These are phyloP conservation scores for Bonia amplexicaulis DNA, from an alignment of 176 grass and related monocot species.

Conservation along the genomic window DNA sequence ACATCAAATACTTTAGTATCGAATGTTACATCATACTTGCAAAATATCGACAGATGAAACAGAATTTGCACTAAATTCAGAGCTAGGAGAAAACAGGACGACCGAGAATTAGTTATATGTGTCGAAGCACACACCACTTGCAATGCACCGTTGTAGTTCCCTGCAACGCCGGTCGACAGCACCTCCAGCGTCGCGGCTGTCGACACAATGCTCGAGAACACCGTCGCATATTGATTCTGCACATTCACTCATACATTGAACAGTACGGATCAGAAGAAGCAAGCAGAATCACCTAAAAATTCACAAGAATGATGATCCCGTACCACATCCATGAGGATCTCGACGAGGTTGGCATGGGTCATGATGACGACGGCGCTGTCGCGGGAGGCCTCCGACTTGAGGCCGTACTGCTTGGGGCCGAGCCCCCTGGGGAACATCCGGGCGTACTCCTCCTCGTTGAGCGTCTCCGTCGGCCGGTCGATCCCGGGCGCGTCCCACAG, in stretches of 20 bases:
- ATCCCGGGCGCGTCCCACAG: conserved; percentile 43
- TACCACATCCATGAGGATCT: conserved; percentile 99
- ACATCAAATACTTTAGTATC: background rate
- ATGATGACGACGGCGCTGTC: conserved; percentile 85
- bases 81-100: background rate
- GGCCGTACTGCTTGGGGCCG: conserved; percentile 61
- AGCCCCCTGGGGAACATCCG: conserved; percentile 54
- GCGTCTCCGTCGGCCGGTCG: conserved; percentile 22
- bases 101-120: background rate
- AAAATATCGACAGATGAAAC: background rate
- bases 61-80: background rate
- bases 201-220: conserved; percentile 90
- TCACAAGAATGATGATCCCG: background rate
- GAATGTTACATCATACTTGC: too few relatives aligned
- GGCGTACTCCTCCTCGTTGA: conserved; percentile 85
- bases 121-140: conserved; percentile 55
- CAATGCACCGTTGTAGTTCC: conserved; percentile 88
- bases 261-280: background rate
- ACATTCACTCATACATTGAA: background rate
- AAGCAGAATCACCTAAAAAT: background rate
- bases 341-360: conserved; percentile 90
- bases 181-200: conserved; percentile 75
- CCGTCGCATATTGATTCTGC: conserved; percentile 74
- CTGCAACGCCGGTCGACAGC: conserved; percentile 82
- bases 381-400: conserved; percentile 74